phyloP scores from a whole-genome alignment of 768 basidiomycete genomes.

The Tricholoma flavovirens region DNA sequence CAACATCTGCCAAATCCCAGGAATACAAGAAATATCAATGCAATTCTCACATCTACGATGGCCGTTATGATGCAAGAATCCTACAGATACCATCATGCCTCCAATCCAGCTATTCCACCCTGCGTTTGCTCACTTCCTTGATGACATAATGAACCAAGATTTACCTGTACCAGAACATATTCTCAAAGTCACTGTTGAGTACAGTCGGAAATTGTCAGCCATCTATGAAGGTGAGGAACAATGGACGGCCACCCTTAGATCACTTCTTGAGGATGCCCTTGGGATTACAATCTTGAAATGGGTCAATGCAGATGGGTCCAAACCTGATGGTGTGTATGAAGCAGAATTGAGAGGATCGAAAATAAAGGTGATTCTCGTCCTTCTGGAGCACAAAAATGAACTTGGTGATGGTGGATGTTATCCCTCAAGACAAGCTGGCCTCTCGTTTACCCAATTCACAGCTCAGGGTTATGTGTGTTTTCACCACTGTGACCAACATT shows the following conservation, averaged over 20 bases:
- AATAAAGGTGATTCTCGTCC: neutral
- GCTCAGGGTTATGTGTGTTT: slow-evolving; percentile 9
- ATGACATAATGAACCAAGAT: slow-evolving; percentile 8
- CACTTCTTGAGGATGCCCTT: neutral
- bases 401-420: slow-evolving; percentile 26
- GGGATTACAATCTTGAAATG: neutral
- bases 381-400: slow-evolving; percentile 21
- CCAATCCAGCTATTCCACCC: slow-evolving; percentile 22
- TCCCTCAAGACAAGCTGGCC: slow-evolving; percentile 22
- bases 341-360: slow-evolving; percentile 1
- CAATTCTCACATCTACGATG: slow-evolving; percentile 15
- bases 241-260: neutral
- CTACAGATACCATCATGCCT: slow-evolving; percentile 14
- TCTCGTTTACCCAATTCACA: slow-evolving; percentile 17
- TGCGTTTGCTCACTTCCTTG: slow-evolving; percentile 18
- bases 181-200: slow-evolving; percentile 3
- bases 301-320: neutral
- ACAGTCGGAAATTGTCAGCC: neutral
- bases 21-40: slow-evolving; percentile 1
- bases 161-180: neutral
- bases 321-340: slow-evolving; percentile 4
- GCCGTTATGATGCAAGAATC: slow-evolving; percentile 14
- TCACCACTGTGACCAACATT: slow-evolving; percentile 1
- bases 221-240: slow-evolving; percentile 1
- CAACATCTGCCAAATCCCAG: neutral